These are phyloP conservation scores for maize (Zea mays) DNA, from an alignment of 176 grass and related monocot genomes.

Conservation along the genomic window Zm-B73-REFERENCE-NAM-5.0 NC_050102.1:174685501-174686000, in stretches of 20 bases:
- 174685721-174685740: slow-evolving; percentile 39
- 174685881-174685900: too few species aligned
- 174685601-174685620: slow-evolving; percentile 81
- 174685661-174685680: slow-evolving; percentile 55
- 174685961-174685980: too few species aligned
- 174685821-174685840: too few species aligned
- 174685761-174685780: too few species aligned
- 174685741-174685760: slow-evolving; percentile 19
- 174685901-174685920: too few species aligned
- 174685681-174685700: slow-evolving; percentile 50
- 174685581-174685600: slow-evolving; percentile 95
- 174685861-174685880: too few species aligned
- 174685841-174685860: too few species aligned
- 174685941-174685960: too few species aligned
- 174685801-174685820: too few species aligned
- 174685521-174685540: slow-evolving; percentile 20
- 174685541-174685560: slow-evolving; percentile 44
- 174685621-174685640: slow-evolving; percentile 51
- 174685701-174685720: slow-evolving; percentile 53
- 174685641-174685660: slow-evolving; percentile 84
- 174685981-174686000: too few species aligned
- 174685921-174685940: too few species aligned
- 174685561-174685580: slow-evolving; percentile 71
- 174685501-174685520: slow-evolving; percentile 63
- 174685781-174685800: too few species aligned